Evolutionary conservation across 352 stramenopile species (phyloP).

Genomic region (Phytophthora pisi): DNA sequence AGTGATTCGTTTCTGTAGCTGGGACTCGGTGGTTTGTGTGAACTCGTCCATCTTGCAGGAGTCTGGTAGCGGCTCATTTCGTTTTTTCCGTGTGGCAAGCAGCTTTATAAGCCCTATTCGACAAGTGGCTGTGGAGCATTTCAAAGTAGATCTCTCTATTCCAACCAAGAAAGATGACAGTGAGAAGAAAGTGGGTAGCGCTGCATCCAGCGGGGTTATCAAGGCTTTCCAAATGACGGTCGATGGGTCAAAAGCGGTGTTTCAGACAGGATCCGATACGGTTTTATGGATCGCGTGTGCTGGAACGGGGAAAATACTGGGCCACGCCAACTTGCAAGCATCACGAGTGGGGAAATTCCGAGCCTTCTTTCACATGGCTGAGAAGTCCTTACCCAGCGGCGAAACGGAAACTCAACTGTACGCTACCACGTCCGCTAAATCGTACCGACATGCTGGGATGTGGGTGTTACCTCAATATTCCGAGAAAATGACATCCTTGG

Average conservation of each 20-base stretch:
- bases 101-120: conserved; percentile 23
- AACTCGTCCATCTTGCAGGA: conserved; percentile 34
- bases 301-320: conserved; percentile 18
- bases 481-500: neutral
- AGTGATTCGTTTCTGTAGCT: conserved; percentile 22
- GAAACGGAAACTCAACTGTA: conserved; percentile 19
- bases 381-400: neutral
- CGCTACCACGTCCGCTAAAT: conserved; percentile 18
- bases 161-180: neutral
- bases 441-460: conserved; percentile 18
- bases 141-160: neutral
- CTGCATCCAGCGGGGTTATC: conserved; percentile 19
- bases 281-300: conserved; percentile 22
- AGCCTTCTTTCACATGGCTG: conserved; percentile 14
- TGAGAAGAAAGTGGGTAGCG: neutral
- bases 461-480: conserved; percentile 11
- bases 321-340: conserved; percentile 12
- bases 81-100: conserved; percentile 25
- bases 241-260: conserved; percentile 21
- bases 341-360: conserved; percentile 6
- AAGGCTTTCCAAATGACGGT: conserved; percentile 13
- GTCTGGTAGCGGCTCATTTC: conserved; percentile 25
- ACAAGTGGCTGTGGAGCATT: conserved; percentile 13
- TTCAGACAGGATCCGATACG: conserved; percentile 10
- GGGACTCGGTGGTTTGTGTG: conserved; percentile 33